Evolutionary conservation across 768 basidiomycete genomes (phyloP).

Genomic region (Podaxis mareebaensis): DNA sequence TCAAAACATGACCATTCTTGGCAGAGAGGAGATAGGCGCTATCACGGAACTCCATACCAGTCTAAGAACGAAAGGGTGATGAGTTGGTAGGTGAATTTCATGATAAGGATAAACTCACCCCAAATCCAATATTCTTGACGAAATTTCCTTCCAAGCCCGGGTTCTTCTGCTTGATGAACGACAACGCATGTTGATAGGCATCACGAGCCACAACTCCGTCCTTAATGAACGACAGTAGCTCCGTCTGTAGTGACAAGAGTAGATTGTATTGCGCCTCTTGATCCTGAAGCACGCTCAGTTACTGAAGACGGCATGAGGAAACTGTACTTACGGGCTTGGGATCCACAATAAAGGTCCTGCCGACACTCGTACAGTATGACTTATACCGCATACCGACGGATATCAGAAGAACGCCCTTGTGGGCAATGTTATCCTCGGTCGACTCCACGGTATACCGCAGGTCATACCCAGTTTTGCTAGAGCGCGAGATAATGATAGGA

Average conservation of each 20-base stretch:
- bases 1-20: conserved; percentile 74
- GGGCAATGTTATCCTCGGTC: conserved; percentile 76
- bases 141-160: conserved; percentile 84
- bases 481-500: conserved; percentile 93
- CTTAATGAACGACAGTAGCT: conserved; percentile 73
- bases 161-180: conserved; percentile 72
- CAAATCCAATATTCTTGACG: conserved; percentile 88
- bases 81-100: not conserved
- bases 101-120: conserved; percentile 48
- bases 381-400: conserved; percentile 90
- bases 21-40: conserved; percentile 76
- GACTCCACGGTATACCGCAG: conserved; percentile 86
- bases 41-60: conserved; percentile 95
- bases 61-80: conserved; percentile 46
- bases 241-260: conserved; percentile 74
- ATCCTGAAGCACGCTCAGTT: conserved; percentile 49
- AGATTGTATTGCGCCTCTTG: conserved; percentile 90
- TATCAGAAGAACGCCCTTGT: conserved; percentile 86
- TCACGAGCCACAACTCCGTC: conserved; percentile 78
- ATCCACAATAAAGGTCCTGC: conserved; percentile 93
- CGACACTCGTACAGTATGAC: conserved; percentile 90
- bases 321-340: conserved; percentile 68
- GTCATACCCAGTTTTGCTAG: conserved; percentile 83
- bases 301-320: not conserved
- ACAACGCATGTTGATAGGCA: conserved; percentile 74